These are phyloP conservation scores for Truncatella angustata DNA, from an alignment of 2,329 filamentous ascomycete genomes.

Conservation along the genomic window DNA sequence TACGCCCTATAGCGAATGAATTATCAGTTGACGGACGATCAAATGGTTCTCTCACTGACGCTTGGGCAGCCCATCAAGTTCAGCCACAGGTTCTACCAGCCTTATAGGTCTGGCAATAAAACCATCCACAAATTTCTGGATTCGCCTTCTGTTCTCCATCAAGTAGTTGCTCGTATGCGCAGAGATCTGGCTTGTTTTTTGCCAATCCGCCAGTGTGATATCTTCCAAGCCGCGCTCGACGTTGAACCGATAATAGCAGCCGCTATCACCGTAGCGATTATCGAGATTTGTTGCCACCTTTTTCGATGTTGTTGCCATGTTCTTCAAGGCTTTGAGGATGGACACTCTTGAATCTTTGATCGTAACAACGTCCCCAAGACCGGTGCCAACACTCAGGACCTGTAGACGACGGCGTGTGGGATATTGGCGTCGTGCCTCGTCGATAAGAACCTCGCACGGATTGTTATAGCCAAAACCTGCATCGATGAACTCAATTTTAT, in stretches of 20 bases:
- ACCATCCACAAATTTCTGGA: slow-evolving; percentile 15
- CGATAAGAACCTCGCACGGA: slow-evolving; percentile 26
- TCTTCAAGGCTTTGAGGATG: slow-evolving; percentile 14
- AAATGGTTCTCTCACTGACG: not conserved
- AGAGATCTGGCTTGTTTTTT: slow-evolving; percentile 20
- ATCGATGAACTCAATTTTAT: slow-evolving; percentile 27
- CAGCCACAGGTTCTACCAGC: not conserved
- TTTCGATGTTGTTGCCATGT: slow-evolving; percentile 19
- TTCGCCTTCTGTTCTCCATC: slow-evolving; percentile 8
- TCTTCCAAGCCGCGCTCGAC: slow-evolving; percentile 26
- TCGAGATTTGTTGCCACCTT: slow-evolving; percentile 16
- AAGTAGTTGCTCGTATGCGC: slow-evolving; percentile 21
- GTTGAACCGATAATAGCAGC: slow-evolving; percentile 24
- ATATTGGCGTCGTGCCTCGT: slow-evolving; percentile 24
- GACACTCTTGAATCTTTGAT: slow-evolving; percentile 11
- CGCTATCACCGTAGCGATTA: slow-evolving; percentile 6
- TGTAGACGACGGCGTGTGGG: slow-evolving; percentile 13
- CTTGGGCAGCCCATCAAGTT: not conserved
- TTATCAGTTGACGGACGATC: too few relatives aligned
- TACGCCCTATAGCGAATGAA: too few relatives aligned
- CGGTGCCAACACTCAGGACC: slow-evolving; percentile 25
- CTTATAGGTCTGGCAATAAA: not conserved
- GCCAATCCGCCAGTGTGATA: slow-evolving; percentile 23
- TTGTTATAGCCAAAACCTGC: slow-evolving; percentile 32
- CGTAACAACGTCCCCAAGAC: slow-evolving; percentile 18